Base-by-base conservation (phyloP, 768 basidiomycete species). In the Mycena kentingensis region DNA sequence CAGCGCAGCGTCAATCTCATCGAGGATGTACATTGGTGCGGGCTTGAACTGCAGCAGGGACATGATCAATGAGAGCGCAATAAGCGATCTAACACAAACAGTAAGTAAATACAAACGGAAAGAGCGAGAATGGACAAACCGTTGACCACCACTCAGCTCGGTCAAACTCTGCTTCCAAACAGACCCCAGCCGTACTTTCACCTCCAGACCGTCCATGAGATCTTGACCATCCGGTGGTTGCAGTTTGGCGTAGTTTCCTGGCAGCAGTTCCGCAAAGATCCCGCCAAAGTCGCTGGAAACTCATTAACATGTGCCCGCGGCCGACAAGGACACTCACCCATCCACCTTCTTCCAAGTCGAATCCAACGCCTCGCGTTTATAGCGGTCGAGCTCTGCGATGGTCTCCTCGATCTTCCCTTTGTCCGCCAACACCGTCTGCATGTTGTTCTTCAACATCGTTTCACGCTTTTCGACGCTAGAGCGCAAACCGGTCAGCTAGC, bases 161-260 rank as follows among this genome's bases (percentile, higher is more conserved):
- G 96, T 99, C 67, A 99, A 76, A 66, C 91, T 93, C 61, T 94
- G 91, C 69, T 99, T 99, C 97, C 97, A 99, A 0, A 99, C 93
- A 25, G 78, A 84, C 10, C 97, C 97, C 2, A 99, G 82, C 60
- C 81, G 86, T 11, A 99, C 97, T 67, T 98, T 99, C 71, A 99
- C 95, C 67, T 99, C 97, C 6, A 99, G 81, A 29, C 97, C 97
- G 51, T 93, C 82, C 71, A 93, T 96, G 54, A 99, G 77, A 66
- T 98, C 94, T 68, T 92, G 85, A 0, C 89, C 90, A 31, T 98
- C 96, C 3, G 94, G 93, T 18, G 95, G 90, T 63, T 93, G 89
- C 25, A 99, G 75, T 67, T 94, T 98, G 10, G 94, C 92, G 63
- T 94, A 96, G 67, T 98, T 99, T 24, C 95, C 94, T 0, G 97